Evolutionary conservation across 441 rosid genomes (phyloP).

Genomic region (Pelargonium cotyledonis): DNA sequence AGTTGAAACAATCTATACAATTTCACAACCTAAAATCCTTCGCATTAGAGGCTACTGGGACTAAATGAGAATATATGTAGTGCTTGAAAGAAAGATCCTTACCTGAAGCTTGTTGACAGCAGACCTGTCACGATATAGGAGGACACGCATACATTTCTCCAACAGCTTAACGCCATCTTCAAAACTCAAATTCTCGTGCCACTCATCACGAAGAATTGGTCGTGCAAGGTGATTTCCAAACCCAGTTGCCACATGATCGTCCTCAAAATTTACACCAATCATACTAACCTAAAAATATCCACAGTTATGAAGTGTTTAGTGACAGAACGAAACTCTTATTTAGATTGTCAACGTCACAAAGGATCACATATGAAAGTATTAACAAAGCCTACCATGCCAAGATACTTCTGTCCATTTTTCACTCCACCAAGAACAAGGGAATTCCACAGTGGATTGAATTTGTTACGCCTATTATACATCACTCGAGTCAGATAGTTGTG

Average conservation of each 20-base stretch:
- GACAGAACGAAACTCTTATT: background rate
- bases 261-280: slow-evolving; percentile 93
- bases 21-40: background rate
- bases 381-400: slow-evolving; percentile 62
- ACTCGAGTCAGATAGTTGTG: slow-evolving; percentile 89
- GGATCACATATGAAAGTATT: slow-evolving; percentile 6
- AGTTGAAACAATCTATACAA: background rate
- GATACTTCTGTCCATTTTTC: slow-evolving; percentile 86
- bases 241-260: slow-evolving; percentile 89
- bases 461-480: slow-evolving; percentile 95
- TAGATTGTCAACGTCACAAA: background rate
- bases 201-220: slow-evolving; percentile 92
- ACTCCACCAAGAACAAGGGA: slow-evolving; percentile 96
- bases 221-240: slow-evolving; percentile 96
- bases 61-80: background rate
- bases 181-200: slow-evolving; percentile 82
- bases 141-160: slow-evolving; percentile 98
- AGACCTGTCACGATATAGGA: slow-evolving; percentile 88
- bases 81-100: slow-evolving; percentile 19
- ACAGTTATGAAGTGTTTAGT: slow-evolving; percentile 8
- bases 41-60: background rate
- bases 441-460: slow-evolving; percentile 94
- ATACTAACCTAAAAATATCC: slow-evolving; percentile 54
- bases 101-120: slow-evolving; percentile 98
- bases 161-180: slow-evolving; percentile 89